Percentiles rank a stretch among this genome's conserved stretches.
Evolutionary conservation across 2,329 filamentous ascomycete genomes (phyloP).

Genomic region (Colletotrichum sp.): DNA sequence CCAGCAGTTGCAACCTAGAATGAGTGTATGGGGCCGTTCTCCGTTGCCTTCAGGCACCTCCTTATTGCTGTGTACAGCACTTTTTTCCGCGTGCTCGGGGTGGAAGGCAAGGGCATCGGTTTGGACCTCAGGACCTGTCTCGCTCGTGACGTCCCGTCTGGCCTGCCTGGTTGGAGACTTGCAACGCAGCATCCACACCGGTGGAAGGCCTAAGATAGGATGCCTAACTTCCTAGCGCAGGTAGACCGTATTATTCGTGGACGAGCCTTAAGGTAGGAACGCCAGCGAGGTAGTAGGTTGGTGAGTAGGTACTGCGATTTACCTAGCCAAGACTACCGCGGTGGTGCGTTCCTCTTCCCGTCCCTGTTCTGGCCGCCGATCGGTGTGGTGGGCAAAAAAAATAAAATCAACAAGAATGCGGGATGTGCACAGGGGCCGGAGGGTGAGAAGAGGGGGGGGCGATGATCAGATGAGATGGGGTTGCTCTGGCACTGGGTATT

Average conservation of each 20-base stretch:
- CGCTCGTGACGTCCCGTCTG: not conserved
- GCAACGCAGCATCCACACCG: not conserved
- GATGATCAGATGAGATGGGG: constrained; percentile 18
- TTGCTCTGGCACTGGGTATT: constrained; percentile 7
- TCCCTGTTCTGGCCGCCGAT: not conserved
- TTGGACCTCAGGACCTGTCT: not conserved
- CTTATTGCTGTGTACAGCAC: not conserved
- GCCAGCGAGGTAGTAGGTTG: not conserved
- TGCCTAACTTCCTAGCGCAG: not conserved
- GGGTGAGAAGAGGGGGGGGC: not conserved
- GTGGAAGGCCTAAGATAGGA: not conserved
- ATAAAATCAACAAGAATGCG: constrained; percentile 1
- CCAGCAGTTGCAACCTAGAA: not conserved
- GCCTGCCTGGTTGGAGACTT: not conserved
- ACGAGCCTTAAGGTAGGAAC: not conserved
- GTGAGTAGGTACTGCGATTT: not conserved
- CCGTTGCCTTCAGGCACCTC: not conserved
- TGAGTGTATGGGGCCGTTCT: not conserved
- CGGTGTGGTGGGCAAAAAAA: not conserved
- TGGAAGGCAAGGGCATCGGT: not conserved
- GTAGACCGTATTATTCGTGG: not conserved
- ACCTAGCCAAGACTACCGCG: not conserved
- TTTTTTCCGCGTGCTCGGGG: not conserved
- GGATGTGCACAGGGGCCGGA: constrained; percentile 17
- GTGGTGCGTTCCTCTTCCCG: not conserved